Conservation (phyloP, 106 monocot species). For the Dioscorea dumetorum region DNA sequence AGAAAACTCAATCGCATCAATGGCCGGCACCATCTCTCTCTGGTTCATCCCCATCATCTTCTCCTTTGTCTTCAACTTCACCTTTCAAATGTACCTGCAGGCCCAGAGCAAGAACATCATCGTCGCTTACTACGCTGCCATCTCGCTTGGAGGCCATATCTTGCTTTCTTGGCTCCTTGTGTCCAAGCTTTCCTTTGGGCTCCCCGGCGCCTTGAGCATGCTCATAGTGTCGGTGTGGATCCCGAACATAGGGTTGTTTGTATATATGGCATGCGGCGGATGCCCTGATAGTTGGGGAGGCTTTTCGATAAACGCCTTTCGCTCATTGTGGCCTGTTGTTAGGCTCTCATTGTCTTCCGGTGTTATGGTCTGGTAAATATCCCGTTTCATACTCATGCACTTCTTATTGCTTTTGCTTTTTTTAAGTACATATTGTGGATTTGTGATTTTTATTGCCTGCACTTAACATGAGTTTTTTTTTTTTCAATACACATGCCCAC, state of each 20-base stretch:
- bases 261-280: constrained; percentile 32
- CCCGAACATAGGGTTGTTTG: constrained; percentile 33
- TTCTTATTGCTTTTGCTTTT: no score
- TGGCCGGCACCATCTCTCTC: constrained; percentile 4
- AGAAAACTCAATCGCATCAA: not conserved
- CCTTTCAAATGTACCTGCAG: constrained; percentile 18
- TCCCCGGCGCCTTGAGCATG: constrained; percentile 34
- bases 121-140: constrained; percentile 23
- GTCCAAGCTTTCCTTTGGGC: constrained; percentile 19
- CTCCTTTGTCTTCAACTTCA: constrained; percentile 1
- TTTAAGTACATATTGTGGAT: no score
- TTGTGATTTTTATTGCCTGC: no score
- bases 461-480: no score
- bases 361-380: no score
- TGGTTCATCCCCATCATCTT: constrained; percentile 9
- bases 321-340: constrained; percentile 26
- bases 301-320: constrained; percentile 32
- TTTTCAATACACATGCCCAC: no score
- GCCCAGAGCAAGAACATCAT: constrained; percentile 54
- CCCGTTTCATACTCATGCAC: no score
- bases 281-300: constrained; percentile 54
- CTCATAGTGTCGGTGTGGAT: constrained; percentile 47
- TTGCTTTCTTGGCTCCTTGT: constrained; percentile 35
- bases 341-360: no score
- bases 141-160: constrained; percentile 24